These are phyloP conservation scores for Tricholomella constricta DNA, from an alignment of 768 basidiomycete species.

Conservation along the genomic window DNA sequence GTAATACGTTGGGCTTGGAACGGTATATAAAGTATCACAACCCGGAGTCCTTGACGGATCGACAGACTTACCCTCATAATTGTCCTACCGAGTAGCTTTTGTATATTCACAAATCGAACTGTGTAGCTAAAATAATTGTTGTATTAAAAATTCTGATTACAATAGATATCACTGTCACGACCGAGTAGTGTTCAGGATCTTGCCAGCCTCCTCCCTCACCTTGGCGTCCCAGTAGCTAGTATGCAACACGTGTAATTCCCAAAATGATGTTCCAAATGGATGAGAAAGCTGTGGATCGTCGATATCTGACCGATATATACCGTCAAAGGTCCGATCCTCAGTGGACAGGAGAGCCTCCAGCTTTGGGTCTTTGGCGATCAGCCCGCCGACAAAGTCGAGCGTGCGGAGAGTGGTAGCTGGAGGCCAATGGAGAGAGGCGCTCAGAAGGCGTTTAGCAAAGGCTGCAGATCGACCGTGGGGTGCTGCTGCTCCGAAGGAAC, in stretches of 20 bases:
- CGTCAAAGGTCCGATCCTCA: constrained; percentile 83
- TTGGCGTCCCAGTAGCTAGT: constrained; percentile 63
- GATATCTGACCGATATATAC: constrained; percentile 80
- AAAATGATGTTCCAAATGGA: constrained; percentile 84
- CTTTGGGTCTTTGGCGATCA: constrained; percentile 77
- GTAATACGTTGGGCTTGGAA: constrained; percentile 9
- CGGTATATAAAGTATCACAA: not conserved
- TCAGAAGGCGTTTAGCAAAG: constrained; percentile 90
- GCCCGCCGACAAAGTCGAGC: constrained; percentile 69
- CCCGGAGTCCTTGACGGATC: constrained; percentile 2
- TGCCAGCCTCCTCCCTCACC: constrained; percentile 67
- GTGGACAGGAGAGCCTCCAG: constrained; percentile 85
- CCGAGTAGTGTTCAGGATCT: constrained; percentile 49
- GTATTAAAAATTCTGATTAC: constrained; percentile 16
- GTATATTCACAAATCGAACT: constrained; percentile 4
- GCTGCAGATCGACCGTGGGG: constrained; percentile 83
- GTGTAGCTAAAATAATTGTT: constrained; percentile 22
- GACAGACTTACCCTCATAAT: constrained; percentile 2
- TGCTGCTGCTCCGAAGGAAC: constrained; percentile 51
- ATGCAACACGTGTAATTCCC: constrained; percentile 74
- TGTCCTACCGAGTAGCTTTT: constrained; percentile 14
- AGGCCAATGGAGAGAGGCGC: constrained; percentile 81
- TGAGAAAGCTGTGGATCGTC: constrained; percentile 87
- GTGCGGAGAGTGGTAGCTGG: constrained; percentile 62
- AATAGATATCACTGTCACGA: constrained; percentile 30